phyloP scores from a whole-genome alignment of 345 rosid species.

The Combretum micranthum region DNA sequence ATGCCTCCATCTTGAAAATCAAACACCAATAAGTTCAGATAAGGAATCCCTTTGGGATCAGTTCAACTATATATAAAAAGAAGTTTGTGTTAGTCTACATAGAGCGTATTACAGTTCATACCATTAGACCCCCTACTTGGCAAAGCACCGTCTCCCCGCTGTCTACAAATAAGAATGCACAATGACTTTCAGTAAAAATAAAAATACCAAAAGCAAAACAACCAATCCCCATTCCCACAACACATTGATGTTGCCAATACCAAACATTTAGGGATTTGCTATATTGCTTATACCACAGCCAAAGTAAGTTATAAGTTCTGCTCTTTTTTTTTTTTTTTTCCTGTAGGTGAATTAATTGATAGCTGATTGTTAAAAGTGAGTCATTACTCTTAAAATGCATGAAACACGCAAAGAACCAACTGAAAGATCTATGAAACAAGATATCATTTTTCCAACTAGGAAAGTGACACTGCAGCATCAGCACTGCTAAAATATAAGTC shows the following conservation, averaged over 20 bases:
- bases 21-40: slow-evolving; percentile 12
- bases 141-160: slow-evolving; percentile 40
- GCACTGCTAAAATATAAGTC: neutral
- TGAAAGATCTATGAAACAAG: too few relatives aligned
- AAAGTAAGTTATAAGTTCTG: neutral
- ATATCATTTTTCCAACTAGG: neutral
- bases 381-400: too few relatives aligned
- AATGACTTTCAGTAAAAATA: slow-evolving; percentile 1
- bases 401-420: too few relatives aligned
- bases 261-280: neutral
- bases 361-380: too few relatives aligned
- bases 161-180: slow-evolving; percentile 39
- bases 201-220: slow-evolving; percentile 7
- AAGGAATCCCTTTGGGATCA: slow-evolving; percentile 14
- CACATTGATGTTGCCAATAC: neutral
- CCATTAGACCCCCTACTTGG: slow-evolving; percentile 31
- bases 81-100: neutral
- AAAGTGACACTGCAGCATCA: neutral
- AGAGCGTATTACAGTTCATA: slow-evolving; percentile 36
- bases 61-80: slow-evolving; percentile 9
- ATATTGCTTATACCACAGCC: neutral
- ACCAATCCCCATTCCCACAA: neutral
- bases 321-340: neutral
- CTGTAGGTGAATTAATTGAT: neutral
- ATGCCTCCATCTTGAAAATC: slow-evolving; percentile 46